These are phyloP conservation scores for Dipteronia sinensis DNA, from an alignment of 345 rosid species.

Conservation along the genomic window DNA sequence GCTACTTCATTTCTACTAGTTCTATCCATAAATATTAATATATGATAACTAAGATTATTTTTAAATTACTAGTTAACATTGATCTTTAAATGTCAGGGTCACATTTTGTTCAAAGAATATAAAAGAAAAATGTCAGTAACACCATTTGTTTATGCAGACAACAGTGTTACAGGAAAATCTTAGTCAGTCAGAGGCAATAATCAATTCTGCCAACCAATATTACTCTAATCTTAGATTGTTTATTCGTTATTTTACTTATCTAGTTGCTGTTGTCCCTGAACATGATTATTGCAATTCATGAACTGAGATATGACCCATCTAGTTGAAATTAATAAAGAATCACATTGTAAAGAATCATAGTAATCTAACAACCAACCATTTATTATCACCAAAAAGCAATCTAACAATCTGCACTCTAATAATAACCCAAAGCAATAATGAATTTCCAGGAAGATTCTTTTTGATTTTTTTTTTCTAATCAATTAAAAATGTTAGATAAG, in stretches of 20 bases:
- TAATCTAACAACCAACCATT: background rate
- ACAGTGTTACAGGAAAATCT: slow-evolving; percentile 17
- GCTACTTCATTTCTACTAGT: background rate
- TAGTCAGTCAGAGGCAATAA: slow-evolving; percentile 7
- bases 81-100: slow-evolving; percentile 17
- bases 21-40: background rate
- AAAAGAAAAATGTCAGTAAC: slow-evolving; percentile 23
- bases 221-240: slow-evolving; percentile 9
- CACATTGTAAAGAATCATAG: background rate
- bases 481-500: slow-evolving; percentile 9
- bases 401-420: background rate
- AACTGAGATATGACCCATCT: slow-evolving; percentile 7
- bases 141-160: slow-evolving; percentile 9
- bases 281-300: slow-evolving; percentile 2
- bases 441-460: slow-evolving; percentile 31
- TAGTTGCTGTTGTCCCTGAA: slow-evolving; percentile 10
- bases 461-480: slow-evolving; percentile 10
- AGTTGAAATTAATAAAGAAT: background rate
- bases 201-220: slow-evolving; percentile 16
- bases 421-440: slow-evolving; percentile 12
- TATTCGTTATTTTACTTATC: slow-evolving; percentile 5
- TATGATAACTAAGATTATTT: background rate
- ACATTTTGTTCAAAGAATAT: no score
- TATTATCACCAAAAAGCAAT: background rate
- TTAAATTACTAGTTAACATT: background rate